A percentile compares a stretch with the other conserved stretches of the same genome.
These are phyloP conservation scores for Claviceps pazoutovae DNA, from an alignment of 2,329 filamentous ascomycete species.

Conservation along the genomic window DNA sequence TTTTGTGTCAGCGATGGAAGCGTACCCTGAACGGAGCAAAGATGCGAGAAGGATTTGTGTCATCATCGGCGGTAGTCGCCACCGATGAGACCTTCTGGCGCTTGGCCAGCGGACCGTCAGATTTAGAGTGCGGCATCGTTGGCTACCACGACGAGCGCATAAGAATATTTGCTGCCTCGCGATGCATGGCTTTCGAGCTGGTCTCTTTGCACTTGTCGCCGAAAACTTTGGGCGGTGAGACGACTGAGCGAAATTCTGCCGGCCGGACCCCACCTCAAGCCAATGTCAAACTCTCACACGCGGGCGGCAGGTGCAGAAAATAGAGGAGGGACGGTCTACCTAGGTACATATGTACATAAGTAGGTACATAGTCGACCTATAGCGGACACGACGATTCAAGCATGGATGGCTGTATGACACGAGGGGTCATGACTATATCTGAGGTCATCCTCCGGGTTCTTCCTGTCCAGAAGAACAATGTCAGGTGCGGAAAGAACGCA, in stretches of 20 bases:
- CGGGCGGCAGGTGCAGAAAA: background rate
- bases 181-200: background rate
- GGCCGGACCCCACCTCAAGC: slow-evolving; percentile 3
- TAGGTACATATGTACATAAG: background rate
- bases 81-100: slow-evolving; percentile 51
- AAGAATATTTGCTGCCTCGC: background rate
- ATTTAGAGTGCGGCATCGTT: slow-evolving; percentile 43
- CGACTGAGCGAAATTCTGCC: slow-evolving; percentile 10
- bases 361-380: too few relatives aligned
- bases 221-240: slow-evolving; percentile 16
- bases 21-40: slow-evolving; percentile 87
- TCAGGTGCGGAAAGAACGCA: too few relatives aligned
- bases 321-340: background rate
- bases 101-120: slow-evolving; percentile 55
- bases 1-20: slow-evolving; percentile 6
- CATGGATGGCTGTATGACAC: too few relatives aligned
- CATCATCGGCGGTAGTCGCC: slow-evolving; percentile 21
- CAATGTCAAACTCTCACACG: too few relatives aligned
- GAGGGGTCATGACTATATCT: background rate
- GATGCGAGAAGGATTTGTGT: slow-evolving; percentile 54
- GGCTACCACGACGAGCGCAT: background rate
- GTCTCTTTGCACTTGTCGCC: background rate
- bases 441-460: too few relatives aligned
- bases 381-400: too few relatives aligned
- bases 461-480: too few relatives aligned